Evolutionary conservation across 2,329 filamentous ascomycete genomes (phyloP), one percentile per base, ranked within the genome.

Genomic region (Pleurostoma richardsiae): DNA sequence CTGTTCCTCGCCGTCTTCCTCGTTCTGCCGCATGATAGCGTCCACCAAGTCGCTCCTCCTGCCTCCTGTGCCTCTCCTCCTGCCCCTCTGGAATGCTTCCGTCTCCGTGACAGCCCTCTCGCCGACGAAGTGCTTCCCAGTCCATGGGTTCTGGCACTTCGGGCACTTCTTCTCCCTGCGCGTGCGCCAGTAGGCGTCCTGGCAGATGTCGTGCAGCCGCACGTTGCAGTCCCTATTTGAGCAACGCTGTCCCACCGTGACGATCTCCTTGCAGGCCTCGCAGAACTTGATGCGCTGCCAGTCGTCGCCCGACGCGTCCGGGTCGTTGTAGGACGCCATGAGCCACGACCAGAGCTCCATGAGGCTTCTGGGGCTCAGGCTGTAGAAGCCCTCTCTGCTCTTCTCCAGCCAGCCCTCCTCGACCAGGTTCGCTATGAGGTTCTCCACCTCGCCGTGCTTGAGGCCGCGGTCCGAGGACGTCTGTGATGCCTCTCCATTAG

Each of bases 341-440:
- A 99, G 76, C 84, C 91, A 97, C 2, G 79, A 76, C 48, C 86
- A 77, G 48, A 99, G 70, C 71, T 99, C 94, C 74, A 97, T 82
- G 54, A 99, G 70, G 2, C 83, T 86, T 6, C 92, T 79, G 3
- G 90, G 80, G 44, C 83, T 85, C 19, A 96, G 73, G 19, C 78
- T 82, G 64, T 90, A 96, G 66, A 85, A 95, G 0, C 83, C 83
- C 8, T 76, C 76, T 11, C 63, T 59, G 49, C 86, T 94, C 61
- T 82, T 81, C 63, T 92, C 85, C 47, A 99, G 77, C 89, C 94
- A 99, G 3, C 86, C 87, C 58, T 94, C 87, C 3, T 81, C 77
- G 0, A 92, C 80, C 44, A 99, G 74, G 31, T 74, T 78, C 4
- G 71, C 72, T 55, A 97, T 71, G 42, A 91, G 73, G 4, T 69